Conservation (phyloP, 176 grass and related monocot species). For the Paspalum vaginatum region DNA sequence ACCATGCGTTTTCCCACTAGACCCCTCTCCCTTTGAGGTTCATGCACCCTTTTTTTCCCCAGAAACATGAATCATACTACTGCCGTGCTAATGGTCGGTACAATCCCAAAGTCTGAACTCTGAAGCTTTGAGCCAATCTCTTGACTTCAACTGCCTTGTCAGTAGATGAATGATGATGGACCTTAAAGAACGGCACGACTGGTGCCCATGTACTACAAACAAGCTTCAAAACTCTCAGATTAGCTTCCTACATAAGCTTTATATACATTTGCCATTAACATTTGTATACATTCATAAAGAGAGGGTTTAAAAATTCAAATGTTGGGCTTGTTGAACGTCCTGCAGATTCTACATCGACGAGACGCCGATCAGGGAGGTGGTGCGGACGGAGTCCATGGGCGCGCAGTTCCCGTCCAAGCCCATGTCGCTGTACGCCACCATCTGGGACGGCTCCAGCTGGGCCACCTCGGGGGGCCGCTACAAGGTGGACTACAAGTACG, state of each 20-base stretch:
- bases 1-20: slow-evolving; percentile 17
- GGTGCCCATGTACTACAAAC: background rate
- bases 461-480: slow-evolving; percentile 87
- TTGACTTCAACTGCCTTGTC: background rate
- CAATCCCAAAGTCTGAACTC: background rate
- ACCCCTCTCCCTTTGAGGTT: background rate
- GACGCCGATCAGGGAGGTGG: slow-evolving; percentile 74
- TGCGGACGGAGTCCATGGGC: slow-evolving; percentile 57
- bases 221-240: background rate
- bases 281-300: background rate
- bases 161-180: background rate
- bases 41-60: background rate
- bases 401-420: slow-evolving; percentile 81
- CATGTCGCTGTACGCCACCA: slow-evolving; percentile 94
- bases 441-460: slow-evolving; percentile 96
- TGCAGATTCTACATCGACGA: slow-evolving; percentile 89
- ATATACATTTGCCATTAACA: background rate
- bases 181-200: background rate
- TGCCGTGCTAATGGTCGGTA: background rate
- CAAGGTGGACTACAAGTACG: slow-evolving; percentile 98
- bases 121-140: background rate
- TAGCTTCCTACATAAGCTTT: background rate
- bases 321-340: background rate
- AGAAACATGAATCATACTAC: background rate
- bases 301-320: too few relatives aligned